Evolutionary conservation across 371 early-diverging fungal species (phyloP), one percentile per base, ranked within the genome.

Genomic region (Lichtheimia corymbifera): DNA sequence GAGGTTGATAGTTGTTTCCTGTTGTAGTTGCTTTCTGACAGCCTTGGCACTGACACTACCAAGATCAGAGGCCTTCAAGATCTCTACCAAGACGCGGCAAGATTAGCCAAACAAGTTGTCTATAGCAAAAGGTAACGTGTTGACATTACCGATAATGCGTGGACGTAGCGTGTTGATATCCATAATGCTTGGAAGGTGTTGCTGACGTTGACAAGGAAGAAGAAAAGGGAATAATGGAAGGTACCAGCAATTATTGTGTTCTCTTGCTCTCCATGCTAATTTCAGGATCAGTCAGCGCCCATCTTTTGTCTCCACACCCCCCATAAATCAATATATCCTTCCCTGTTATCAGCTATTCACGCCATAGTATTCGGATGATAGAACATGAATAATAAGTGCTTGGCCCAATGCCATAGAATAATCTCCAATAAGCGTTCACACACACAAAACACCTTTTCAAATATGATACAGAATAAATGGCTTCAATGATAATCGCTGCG

Each of bases 11-110:
- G 61, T 58, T 25, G 65, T 65, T 49, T 77, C 72, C 18, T 58
- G 5, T 63, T 83, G 75, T 22, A 86, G 67, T 49, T 77, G 71
- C 27, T 61, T 40, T 14, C 86, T 77, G n/a, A 85, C 80, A 47
- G 75, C 69, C 53, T 83, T 84, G 7, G 78, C 71, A 7, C 79
- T 72, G 14, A 85, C 71, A 25, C 66, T 70, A 17, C 64, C 54
- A 15, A 80, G 71, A 66, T 85, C 83, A 18, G 85, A 71, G 13
- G 43, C 53, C 52, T 68, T 68, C 42, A 85, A 70, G 44, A 85
- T 84, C 24, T 64, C 69, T 69, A 30, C 40, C 40, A n/a, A 47
- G n/a, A 43, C 40, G 22, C 6, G 35, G 11, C 49, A 18, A 17
- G 22, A 47, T 18, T 55, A 30, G 15, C 25, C 28, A 43, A 27